Conservation (phyloP, 2,329 filamentous ascomycete species). For the Xylaria polymorpha region DNA sequence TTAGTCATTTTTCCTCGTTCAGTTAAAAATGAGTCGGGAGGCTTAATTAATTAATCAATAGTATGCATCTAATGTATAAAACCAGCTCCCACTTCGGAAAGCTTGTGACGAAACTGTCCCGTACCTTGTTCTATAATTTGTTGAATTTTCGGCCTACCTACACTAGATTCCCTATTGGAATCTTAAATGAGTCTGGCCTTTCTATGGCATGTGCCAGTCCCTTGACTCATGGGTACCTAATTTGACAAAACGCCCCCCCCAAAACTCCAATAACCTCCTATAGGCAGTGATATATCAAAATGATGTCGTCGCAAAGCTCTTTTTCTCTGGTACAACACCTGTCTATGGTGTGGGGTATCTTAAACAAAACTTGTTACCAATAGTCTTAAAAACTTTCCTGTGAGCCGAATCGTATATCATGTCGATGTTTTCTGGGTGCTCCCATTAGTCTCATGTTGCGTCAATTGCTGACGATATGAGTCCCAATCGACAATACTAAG, state of each 20-base stretch:
- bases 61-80: not conserved
- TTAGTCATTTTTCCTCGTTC: not conserved
- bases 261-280: not conserved
- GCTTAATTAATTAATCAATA: not conserved
- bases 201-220: not conserved
- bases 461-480: conserved; percentile 21
- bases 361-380: not conserved
- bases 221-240: not conserved
- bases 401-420: not conserved
- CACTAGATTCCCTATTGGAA: too few species aligned
- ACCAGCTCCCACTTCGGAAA: not conserved
- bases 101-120: not conserved
- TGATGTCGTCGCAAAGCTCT: not conserved
- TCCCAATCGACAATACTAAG: conserved; percentile 31
- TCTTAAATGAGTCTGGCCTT: not conserved
- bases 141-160: not conserved
- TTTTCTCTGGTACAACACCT: not conserved
- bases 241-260: not conserved
- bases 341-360: not conserved
- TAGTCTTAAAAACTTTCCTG: not conserved
- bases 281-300: not conserved
- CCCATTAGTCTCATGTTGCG: not conserved
- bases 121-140: not conserved
- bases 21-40: not conserved
- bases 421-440: not conserved